Base-by-base conservation (phyloP, 768 basidiomycete species). In the Dioszegia aurantiaca region DNA sequence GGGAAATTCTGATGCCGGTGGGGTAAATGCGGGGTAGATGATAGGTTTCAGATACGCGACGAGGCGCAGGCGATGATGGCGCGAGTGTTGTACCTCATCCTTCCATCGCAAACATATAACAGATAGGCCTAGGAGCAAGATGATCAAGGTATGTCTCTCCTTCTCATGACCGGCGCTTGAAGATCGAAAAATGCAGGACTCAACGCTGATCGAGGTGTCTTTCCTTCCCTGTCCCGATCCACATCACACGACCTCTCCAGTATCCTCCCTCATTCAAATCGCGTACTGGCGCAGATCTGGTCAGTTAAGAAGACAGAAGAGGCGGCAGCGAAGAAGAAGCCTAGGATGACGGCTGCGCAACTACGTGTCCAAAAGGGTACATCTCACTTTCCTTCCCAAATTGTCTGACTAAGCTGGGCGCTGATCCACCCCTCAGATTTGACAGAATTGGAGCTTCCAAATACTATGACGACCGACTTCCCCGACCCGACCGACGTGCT, bases 261-360 rank as follows among this genome's bases (percentile, higher is more conserved):
- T n/a, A 8, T 48, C 16, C 17, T 17, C 16, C 31, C 33, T 11
- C 39, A 39, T 43, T 16, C 37, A 23, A 24, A 31, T 36, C 28
- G 39, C 33, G 6, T 40, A 31, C 21, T 8, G 12, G 41, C 16
- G 9, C 60, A 99, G 95, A 97, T 99, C 72, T 97, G 95, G 88
- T 90, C 87, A 66, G 91, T 99, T 88, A 98, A 98, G 86, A 98
- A 98, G 86, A 89, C 87, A 71, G 91, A 97, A 81, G 90, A 98
- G 73, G 89, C 89, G 56, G 91, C 92, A 55, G 87, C 90, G 5
- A 97, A 91, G 88, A 94, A 86, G 85, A 90, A 88, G 82, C 95
- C 95, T 42, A 97, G 94, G 85, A 95, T 91, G 43, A 90, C 89
- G 72, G 94, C 95, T 16, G 95, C 95, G 27, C 93, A 97, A 79